These are phyloP conservation scores for Aspergillus japonicus DNA, from an alignment of 2,329 filamentous ascomycete genomes.

Conservation along the genomic window DNA sequence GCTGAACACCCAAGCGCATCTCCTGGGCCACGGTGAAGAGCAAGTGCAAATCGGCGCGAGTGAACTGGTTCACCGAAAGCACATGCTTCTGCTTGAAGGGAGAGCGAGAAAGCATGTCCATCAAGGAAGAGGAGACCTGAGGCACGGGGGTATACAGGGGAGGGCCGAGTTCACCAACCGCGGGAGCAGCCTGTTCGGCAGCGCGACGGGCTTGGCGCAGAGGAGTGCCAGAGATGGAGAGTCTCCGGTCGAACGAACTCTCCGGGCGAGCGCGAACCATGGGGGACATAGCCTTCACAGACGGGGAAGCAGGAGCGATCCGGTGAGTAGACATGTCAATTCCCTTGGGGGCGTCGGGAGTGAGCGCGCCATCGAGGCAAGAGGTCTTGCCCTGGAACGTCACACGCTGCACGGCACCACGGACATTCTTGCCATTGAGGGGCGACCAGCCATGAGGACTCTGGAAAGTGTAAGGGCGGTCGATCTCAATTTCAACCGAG, in stretches of 20 bases:
- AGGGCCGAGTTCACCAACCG: slow-evolving; percentile 39
- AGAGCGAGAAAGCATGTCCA: slow-evolving; percentile 72
- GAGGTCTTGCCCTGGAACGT: slow-evolving; percentile 72
- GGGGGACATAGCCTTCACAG: slow-evolving; percentile 52
- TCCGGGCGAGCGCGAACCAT: slow-evolving; percentile 39
- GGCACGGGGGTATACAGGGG: slow-evolving; percentile 49
- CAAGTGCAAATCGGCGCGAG: slow-evolving; percentile 80
- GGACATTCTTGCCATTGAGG: slow-evolving; percentile 66
- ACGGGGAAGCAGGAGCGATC: slow-evolving; percentile 53
- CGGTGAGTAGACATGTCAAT: slow-evolving; percentile 73
- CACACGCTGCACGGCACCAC: slow-evolving; percentile 70
- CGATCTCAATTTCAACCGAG: slow-evolving; percentile 72
- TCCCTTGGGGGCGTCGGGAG: slow-evolving; percentile 58
- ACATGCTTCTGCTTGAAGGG: slow-evolving; percentile 89
- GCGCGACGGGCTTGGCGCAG: slow-evolving; percentile 29
- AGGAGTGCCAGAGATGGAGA: slow-evolving; percentile 40
- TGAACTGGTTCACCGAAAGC: slow-evolving; percentile 88
- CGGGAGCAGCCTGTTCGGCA: slow-evolving; percentile 29
- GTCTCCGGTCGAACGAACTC: slow-evolving; percentile 37
- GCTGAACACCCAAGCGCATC: slow-evolving; percentile 93
- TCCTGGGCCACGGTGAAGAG: slow-evolving; percentile 97
- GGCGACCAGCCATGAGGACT: slow-evolving; percentile 63
- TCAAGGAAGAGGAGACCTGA: slow-evolving; percentile 58
- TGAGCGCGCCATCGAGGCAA: slow-evolving; percentile 69
- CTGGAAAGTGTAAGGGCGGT: slow-evolving; percentile 64